phyloP scores from a whole-genome alignment of 2,329 filamentous ascomycete genomes.

The Pseudopithomyces maydicus region DNA sequence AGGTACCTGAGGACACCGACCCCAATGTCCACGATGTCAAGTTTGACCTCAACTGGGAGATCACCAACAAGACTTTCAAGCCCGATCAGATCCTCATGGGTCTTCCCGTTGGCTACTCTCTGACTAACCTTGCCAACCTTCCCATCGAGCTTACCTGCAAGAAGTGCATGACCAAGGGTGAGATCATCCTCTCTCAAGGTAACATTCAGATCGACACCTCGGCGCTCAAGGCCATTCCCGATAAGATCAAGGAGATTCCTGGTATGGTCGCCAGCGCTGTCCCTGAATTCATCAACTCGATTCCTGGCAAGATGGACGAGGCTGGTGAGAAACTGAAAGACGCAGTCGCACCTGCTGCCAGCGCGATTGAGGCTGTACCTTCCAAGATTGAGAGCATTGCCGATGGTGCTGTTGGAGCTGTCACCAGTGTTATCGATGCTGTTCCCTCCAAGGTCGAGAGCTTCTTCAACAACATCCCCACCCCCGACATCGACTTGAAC shows the following conservation, averaged over 20 bases:
- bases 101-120: constrained; percentile 13
- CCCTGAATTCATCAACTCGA: constrained; percentile 25
- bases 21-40: constrained; percentile 22
- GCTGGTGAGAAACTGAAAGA: constrained; percentile 1
- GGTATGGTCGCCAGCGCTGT: constrained; percentile 6
- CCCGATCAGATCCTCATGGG: constrained; percentile 21
- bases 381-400: constrained; percentile 4
- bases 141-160: constrained; percentile 43
- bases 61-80: constrained; percentile 31
- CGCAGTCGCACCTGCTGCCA: constrained; percentile 1
- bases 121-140: constrained; percentile 21
- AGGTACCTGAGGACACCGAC: constrained; percentile 27
- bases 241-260: constrained; percentile 11
- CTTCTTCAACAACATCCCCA: constrained; percentile 26
- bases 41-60: constrained; percentile 28
- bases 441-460: constrained; percentile 28
- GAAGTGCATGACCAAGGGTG: constrained; percentile 40
- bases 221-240: constrained; percentile 29
- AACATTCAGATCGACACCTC: constrained; percentile 33
- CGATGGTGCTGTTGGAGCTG: not conserved
- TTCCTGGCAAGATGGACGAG: constrained; percentile 19
- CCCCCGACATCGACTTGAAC: not conserved
- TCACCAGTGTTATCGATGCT: constrained; percentile 24
- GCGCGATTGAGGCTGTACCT: constrained; percentile 1
- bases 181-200: constrained; percentile 37